A percentile compares a stretch with the other conserved stretches of the same genome.
phyloP scores from a whole-genome alignment of 2,329 filamentous ascomycete species.

The Botryotinia narcissicola region DNA sequence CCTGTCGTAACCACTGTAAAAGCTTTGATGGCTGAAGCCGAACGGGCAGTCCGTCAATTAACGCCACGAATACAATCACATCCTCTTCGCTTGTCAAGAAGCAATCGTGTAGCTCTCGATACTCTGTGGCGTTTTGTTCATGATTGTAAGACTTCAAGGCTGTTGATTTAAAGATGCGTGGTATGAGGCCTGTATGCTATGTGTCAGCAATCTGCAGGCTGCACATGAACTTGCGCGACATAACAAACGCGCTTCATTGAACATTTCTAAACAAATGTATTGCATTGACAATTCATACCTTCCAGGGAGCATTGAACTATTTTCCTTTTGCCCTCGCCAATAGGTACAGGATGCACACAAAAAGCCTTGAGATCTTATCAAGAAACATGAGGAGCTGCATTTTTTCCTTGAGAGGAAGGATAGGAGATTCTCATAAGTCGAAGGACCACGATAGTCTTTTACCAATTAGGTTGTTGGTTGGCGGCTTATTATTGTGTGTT shows the following conservation, averaged over 20 bases:
- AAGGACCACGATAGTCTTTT: not conserved
- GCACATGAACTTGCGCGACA: not conserved
- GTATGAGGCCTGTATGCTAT: not conserved
- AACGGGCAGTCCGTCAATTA: no score
- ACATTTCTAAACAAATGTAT: not conserved
- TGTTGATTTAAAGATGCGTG: not conserved
- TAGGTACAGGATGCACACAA: not conserved
- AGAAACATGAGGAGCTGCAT: not conserved
- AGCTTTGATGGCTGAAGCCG: no score
- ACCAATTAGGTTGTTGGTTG: not conserved
- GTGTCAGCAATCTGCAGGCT: not conserved
- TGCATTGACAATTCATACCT: not conserved
- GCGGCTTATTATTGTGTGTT: not conserved
- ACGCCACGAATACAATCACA: not conserved
- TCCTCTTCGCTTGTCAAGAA: not conserved
- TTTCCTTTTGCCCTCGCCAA: not conserved
- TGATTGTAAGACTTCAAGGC: not conserved
- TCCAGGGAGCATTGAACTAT: not conserved
- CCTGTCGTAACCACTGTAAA: not conserved
- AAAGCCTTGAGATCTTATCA: not conserved
- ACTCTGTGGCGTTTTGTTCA: not conserved
- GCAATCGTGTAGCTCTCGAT: not conserved
- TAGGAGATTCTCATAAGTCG: not conserved
- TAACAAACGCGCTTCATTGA: not conserved
- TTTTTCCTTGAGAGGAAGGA: not conserved